These are phyloP conservation scores for Dactylellina haptotyla DNA, from an alignment of 2,329 filamentous ascomycete genomes.

Conservation along the genomic window DNA sequence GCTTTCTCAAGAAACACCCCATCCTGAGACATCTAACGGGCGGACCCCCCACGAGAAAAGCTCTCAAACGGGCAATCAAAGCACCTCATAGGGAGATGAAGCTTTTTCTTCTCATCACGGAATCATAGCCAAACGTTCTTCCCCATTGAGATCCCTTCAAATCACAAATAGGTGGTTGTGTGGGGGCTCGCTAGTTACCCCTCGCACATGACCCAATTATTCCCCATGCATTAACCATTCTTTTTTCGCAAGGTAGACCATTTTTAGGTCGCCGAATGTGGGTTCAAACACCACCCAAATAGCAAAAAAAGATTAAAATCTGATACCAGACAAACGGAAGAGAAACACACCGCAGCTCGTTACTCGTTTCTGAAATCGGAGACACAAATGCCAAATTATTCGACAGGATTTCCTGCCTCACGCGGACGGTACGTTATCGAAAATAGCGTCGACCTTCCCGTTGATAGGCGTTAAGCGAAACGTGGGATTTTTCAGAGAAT, in stretches of 20 bases:
- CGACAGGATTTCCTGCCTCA: constrained; percentile 29
- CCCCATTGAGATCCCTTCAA: constrained; percentile 6
- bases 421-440: constrained; percentile 42
- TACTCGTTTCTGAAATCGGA: constrained; percentile 12
- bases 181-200: constrained; percentile 30
- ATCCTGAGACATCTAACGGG: background rate
- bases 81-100: constrained; percentile 5
- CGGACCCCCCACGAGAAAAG: constrained; percentile 17
- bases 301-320: constrained; percentile 24
- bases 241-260: constrained; percentile 47
- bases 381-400: background rate
- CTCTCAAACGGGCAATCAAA: constrained; percentile 34
- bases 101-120: constrained; percentile 15
- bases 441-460: constrained; percentile 54
- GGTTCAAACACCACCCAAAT: constrained; percentile 36
- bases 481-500: constrained; percentile 31
- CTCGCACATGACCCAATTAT: constrained; percentile 51
- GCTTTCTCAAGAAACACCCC: constrained; percentile 24
- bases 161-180: background rate
- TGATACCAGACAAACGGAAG: constrained; percentile 24
- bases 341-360: constrained; percentile 12
- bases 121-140: constrained; percentile 14
- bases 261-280: constrained; percentile 53
- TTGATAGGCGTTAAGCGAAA: constrained; percentile 54
- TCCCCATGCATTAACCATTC: constrained; percentile 39